Conservation (phyloP, 2,329 filamentous ascomycete genomes). For the Alternaria alternata region DNA sequence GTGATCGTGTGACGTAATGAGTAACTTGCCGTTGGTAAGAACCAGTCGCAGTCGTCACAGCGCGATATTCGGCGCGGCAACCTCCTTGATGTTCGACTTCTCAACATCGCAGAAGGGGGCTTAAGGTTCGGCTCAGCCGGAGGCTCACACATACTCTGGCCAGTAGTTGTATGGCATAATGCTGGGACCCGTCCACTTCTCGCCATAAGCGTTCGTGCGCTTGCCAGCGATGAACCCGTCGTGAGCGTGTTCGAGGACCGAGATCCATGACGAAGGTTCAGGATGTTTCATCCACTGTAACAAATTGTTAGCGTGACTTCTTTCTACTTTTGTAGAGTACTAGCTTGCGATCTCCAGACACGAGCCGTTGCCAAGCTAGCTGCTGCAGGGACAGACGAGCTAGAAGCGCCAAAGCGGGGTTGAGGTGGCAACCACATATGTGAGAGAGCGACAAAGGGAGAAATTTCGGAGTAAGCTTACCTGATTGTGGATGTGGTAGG, state of each 20-base stretch:
- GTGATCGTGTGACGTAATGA: background rate
- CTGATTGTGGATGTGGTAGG: constrained; percentile 67
- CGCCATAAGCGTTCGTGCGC: constrained; percentile 62
- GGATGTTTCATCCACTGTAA: constrained; percentile 63
- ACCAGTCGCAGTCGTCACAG: background rate
- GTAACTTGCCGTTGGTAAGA: background rate
- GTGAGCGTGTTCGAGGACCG: constrained; percentile 62
- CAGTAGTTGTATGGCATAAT: constrained; percentile 60
- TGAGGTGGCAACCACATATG: background rate
- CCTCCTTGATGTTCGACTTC: constrained; percentile 21
- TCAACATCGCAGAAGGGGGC: constrained; percentile 2
- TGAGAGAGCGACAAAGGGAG: background rate
- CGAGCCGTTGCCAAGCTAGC: constrained; percentile 5
- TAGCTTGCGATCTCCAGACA: background rate
- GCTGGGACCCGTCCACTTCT: constrained; percentile 61
- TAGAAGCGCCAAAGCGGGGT: constrained; percentile 4
- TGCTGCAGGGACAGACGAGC: constrained; percentile 9
- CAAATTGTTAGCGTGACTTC: constrained; percentile 30
- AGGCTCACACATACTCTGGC: constrained; percentile 58
- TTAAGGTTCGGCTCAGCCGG: background rate
- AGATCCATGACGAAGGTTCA: constrained; percentile 64
- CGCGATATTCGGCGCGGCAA: constrained; percentile 29
- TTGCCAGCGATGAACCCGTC: constrained; percentile 62
- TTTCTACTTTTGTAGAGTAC: constrained; percentile 15
- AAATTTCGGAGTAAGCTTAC: constrained; percentile 44